Conservation (phyloP, 768 basidiomycete genomes). For the Mycena vitilis region DNA sequence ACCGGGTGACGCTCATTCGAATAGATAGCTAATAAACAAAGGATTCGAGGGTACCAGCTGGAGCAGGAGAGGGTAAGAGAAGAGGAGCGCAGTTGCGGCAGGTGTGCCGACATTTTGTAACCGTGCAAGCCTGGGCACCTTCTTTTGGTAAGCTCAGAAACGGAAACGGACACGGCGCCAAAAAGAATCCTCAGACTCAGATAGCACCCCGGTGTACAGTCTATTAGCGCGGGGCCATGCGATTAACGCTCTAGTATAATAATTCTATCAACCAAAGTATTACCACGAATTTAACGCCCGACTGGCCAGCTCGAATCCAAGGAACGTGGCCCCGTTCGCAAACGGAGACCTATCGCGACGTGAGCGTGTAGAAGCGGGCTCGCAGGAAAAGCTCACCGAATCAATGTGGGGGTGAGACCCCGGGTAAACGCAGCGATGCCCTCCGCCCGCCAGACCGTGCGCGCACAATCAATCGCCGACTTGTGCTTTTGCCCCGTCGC, state of each 20-base stretch:
- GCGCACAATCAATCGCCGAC: slow-evolving; percentile 85
- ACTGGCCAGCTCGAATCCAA: slow-evolving; percentile 94
- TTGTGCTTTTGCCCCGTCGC: slow-evolving; percentile 85
- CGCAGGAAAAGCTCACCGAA: slow-evolving; percentile 68
- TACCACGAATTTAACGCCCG: slow-evolving; percentile 64
- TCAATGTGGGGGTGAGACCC: slow-evolving; percentile 92
- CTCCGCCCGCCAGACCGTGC: slow-evolving; percentile 85
- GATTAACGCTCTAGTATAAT: slow-evolving; percentile 11
- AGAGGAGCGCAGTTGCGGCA: neutral
- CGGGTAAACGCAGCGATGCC: slow-evolving; percentile 89
- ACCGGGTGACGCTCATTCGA: slow-evolving; percentile 4
- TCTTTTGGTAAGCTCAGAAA: neutral
- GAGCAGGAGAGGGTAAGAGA: neutral
- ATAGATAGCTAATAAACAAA: slow-evolving; percentile 2
- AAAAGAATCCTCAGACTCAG: neutral
- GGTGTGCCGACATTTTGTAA: slow-evolving; percentile 10
- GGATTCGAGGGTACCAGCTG: neutral
- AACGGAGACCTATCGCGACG: slow-evolving; percentile 81
- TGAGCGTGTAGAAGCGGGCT: slow-evolving; percentile 9
- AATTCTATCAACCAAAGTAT: slow-evolving; percentile 21
- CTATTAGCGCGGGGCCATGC: neutral
- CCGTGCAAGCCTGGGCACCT: neutral
- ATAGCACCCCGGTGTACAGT: neutral
- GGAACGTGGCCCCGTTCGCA: slow-evolving; percentile 96
- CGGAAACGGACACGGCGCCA: neutral